Base-by-base conservation (phyloP, 2,329 filamentous ascomycete species). In the Thielaviopsis populi region DNA sequence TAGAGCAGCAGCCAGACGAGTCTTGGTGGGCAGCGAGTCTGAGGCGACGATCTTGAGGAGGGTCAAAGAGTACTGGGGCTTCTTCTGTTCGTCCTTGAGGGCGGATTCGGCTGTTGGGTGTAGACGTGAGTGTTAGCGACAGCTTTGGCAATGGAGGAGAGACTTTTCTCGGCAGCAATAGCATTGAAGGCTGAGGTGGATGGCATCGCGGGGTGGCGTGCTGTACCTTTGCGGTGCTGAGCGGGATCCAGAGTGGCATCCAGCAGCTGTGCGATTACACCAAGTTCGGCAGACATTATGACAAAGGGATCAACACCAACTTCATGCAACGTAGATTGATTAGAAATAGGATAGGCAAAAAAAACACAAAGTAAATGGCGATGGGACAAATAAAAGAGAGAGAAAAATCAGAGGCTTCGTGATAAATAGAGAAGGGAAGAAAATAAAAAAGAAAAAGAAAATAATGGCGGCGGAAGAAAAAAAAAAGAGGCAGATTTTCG, bases 1-100 rank as follows among this genome's bases (percentile, higher is more conserved):
- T 66, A 99, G 81, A 33, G 94, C 89, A 70, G 88, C 89, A 6
- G 92, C 84, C 50, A 99, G 84, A 67, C 94, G 86, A 67, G 89
- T 94, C 70, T 89, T 92, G 68, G 80, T 76, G 48, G 89, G 85
- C 68, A 87, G 83, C 50, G 81, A 78, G 65, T 85, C 83, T 69
- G 87, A 84, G 68, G 88, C 89, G 70, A 96, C 90, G 72, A 97
- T 95, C 70, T 92, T 91, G 62, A 99, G 87, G 63, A 99, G 84
- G 63, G 82, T 80, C 61, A 97, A 80, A 17, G 92, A 95, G 78
- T 95, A 99, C 71, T 88, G 87, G 8, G 90, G 87, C 73, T 91
- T 91, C 71, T 80, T 79, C 74, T 96, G 87, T 76, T 94, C 87
- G 67, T 83, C 78, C 71, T 88, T 86, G 70, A 97, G 83, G 65